These are phyloP conservation scores for Termitomyces sp. DNA, from an alignment of 768 basidiomycete species.

Conservation along the genomic window DNA sequence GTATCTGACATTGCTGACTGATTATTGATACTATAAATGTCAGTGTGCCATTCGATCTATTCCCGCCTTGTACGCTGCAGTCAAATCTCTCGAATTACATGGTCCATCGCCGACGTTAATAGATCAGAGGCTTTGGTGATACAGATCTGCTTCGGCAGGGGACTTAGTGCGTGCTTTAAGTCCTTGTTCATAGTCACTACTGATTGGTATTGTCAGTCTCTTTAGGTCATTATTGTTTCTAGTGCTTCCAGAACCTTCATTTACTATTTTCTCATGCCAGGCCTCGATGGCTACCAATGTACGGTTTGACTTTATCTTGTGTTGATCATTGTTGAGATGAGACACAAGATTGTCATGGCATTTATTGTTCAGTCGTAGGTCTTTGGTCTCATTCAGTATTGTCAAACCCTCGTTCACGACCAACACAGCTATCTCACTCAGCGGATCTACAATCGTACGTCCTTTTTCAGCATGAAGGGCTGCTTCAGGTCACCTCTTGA, in stretches of 20 bases:
- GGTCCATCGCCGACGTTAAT: neutral
- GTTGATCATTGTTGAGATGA: neutral
- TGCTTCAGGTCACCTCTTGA: neutral
- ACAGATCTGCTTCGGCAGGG: conserved; percentile 23
- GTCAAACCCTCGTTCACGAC: neutral
- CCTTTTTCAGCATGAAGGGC: neutral
- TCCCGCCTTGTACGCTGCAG: conserved; percentile 30
- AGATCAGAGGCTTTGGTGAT: conserved; percentile 35
- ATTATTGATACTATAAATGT: neutral
- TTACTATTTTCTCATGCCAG: conserved; percentile 14
- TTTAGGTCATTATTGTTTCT: conserved; percentile 24
- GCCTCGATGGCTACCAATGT: conserved; percentile 34
- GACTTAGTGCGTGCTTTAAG: conserved; percentile 26
- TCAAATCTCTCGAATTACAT: neutral
- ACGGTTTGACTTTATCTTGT: neutral
- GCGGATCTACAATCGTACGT: conserved; percentile 32
- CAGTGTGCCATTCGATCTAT: conserved; percentile 38
- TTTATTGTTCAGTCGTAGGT: conserved; percentile 37
- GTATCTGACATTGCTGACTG: conserved; percentile 8
- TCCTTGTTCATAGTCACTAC: too few relatives aligned
- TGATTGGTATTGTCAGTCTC: too few relatives aligned
- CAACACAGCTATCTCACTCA: conserved; percentile 31
- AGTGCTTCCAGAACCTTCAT: neutral
- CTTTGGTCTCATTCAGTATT: neutral
- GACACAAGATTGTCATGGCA: conserved; percentile 30